Base-by-base conservation (phyloP, 768 basidiomycete species). In the Suillus subluteus region DNA sequence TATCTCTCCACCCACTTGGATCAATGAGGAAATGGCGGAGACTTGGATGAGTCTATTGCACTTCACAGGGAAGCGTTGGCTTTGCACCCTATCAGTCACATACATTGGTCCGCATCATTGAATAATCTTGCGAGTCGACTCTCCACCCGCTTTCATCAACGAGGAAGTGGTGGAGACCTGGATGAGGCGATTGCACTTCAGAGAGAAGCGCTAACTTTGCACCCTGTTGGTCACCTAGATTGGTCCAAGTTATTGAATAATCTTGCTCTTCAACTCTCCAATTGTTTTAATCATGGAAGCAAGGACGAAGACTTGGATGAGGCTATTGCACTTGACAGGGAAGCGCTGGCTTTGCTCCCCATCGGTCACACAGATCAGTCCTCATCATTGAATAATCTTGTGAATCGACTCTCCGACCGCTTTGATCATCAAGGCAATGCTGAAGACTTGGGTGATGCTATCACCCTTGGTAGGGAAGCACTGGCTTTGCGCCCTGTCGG, bases 21-120 rank as follows among this genome's bases (percentile, higher is more conserved):
- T n/a, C n/a, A n/a, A n/a, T n/a, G n/a, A n/a, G n/a, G n/a, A n/a
- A n/a, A n/a, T n/a, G n/a, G n/a, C n/a, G n/a, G n/a, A n/a, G n/a
- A n/a, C n/a, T n/a, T n/a, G n/a, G n/a, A n/a, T n/a, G n/a, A n/a
- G n/a, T n/a, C n/a, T n/a, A n/a, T n/a, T n/a, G n/a, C n/a, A n/a
- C n/a, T n/a, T n/a, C n/a, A n/a, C n/a, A n/a, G n/a, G n/a, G n/a
- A n/a, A n/a, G n/a, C n/a, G n/a, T n/a, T n/a, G n/a, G 44, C 21
- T 46, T 46, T 46, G 21, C 4, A 16, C 9, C 44, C 44, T 0
- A 8, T 46, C 8, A 16, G 44, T n/a, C 21, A 46, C 16, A 1
- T 4, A n/a, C n/a, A n/a, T n/a, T n/a, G n/a, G n/a, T n/a, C n/a
- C 46, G 0, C 0, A 18, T 5, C 21, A n/a, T 46, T 46, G 4